These are phyloP conservation scores for Xanthoparmelia taractica DNA, from an alignment of 495 filamentous ascomycete genomes.

Conservation along the genomic window DNA sequence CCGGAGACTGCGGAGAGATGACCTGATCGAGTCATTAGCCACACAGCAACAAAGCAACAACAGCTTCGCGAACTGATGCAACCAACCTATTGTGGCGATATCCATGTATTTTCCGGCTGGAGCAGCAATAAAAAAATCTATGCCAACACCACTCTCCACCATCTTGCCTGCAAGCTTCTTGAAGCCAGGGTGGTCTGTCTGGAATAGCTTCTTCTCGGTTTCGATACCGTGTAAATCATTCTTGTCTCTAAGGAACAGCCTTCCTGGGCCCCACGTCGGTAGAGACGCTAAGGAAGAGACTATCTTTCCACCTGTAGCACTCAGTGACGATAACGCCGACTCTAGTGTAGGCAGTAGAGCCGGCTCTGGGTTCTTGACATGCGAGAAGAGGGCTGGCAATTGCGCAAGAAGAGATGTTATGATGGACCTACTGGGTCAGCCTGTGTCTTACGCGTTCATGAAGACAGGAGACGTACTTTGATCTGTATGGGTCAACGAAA, in stretches of 20 bases:
- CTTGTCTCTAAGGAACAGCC: conserved; percentile 77
- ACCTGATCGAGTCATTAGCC: conserved; percentile 24
- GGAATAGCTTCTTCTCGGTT: conserved; percentile 84
- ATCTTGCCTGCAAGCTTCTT: conserved; percentile 76
- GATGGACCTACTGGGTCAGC: conserved; percentile 46
- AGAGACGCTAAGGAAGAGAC: conserved; percentile 76
- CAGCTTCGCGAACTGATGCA: neutral
- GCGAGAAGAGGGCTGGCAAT: conserved; percentile 76
- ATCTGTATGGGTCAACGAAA: conserved; percentile 93
- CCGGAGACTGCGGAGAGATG: conserved; percentile 61
- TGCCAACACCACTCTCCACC: conserved; percentile 78
- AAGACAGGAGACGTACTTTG: conserved; percentile 47
- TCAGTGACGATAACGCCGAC: conserved; percentile 70
- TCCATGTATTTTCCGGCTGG: conserved; percentile 86
- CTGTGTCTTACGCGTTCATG: conserved; percentile 2
- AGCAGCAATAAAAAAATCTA: conserved; percentile 90
- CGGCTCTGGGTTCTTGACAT: conserved; percentile 80
- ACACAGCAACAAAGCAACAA: neutral
- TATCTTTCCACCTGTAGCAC: conserved; percentile 84
- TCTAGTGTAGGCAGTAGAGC: conserved; percentile 77
- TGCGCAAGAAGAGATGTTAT: conserved; percentile 76
- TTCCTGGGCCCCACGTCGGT: conserved; percentile 83
- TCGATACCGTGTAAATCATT: conserved; percentile 79
- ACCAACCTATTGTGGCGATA: conserved; percentile 78
- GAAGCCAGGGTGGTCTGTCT: conserved; percentile 80